A percentile compares a stretch with the other conserved stretches of the same genome.
Evolutionary conservation across 1,284 basidiomycete species (phyloP).

Genomic region (Paramarasmius palmivorus): DNA sequence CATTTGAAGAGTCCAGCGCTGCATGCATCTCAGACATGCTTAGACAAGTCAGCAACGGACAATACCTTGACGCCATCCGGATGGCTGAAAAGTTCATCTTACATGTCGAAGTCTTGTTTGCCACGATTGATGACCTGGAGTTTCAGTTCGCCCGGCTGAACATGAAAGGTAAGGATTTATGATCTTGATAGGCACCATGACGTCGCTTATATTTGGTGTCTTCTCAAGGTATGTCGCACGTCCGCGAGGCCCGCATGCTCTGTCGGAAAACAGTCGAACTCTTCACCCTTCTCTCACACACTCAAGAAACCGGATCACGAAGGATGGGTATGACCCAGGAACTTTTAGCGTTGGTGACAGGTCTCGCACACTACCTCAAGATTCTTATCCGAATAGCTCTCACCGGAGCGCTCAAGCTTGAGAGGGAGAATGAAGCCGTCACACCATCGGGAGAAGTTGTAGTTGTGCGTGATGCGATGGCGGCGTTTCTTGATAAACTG

Average conservation of each 20-base stretch:
- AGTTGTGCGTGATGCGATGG: conserved; percentile 80
- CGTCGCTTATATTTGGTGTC: background rate
- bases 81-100: conserved; percentile 99
- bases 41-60: conserved; percentile 93
- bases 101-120: conserved; percentile 97
- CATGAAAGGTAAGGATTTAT: conserved; percentile 67
- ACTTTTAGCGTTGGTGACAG: conserved; percentile 95
- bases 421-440: conserved; percentile 62
- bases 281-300: conserved; percentile 96
- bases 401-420: conserved; percentile 93
- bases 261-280: conserved; percentile 99
- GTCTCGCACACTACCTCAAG: conserved; percentile 98
- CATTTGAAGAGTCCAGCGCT: conserved; percentile 98
- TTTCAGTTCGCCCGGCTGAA: conserved; percentile 82
- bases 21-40: conserved; percentile 99
- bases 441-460: conserved; percentile 46
- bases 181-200: conserved; percentile 9
- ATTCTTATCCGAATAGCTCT: conserved; percentile 98
- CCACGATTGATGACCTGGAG: conserved; percentile 96
- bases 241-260: conserved; percentile 96
- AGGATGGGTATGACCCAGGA: conserved; percentile 97
- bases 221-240: conserved; percentile 91
- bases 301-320: conserved; percentile 87
- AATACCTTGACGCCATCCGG: conserved; percentile 94
- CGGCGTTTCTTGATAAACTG: conserved; percentile 89